These are phyloP conservation scores for Yamadazyma diddensiae DNA, from an alignment of 1,139 yeast genomes.

Conservation along the genomic window DNA sequence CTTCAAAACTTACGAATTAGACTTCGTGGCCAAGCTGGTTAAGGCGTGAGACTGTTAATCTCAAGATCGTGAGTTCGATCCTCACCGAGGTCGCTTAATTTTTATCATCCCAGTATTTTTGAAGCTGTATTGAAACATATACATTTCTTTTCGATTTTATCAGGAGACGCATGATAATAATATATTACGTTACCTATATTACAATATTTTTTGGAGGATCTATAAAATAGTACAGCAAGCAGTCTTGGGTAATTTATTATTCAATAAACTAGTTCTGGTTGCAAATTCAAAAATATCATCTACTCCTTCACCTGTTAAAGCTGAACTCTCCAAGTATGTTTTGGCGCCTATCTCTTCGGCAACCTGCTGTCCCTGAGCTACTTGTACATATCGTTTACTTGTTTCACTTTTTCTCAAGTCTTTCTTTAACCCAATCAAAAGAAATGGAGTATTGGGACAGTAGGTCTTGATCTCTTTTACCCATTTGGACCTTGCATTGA, in stretches of 20 bases:
- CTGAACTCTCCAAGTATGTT: conserved; percentile 68
- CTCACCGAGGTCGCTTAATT: conserved; percentile 31
- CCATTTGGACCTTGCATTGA: conserved; percentile 71
- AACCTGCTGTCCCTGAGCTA: conserved; percentile 53
- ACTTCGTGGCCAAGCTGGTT: conserved; percentile 45
- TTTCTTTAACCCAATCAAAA: conserved; percentile 68
- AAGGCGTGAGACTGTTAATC: conserved; percentile 46
- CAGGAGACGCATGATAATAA: too few species aligned
- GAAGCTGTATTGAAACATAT: too few species aligned
- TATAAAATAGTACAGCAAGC: conserved; percentile 37
- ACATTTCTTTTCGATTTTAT: too few species aligned
- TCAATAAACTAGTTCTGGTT: conserved; percentile 60
- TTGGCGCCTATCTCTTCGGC: conserved; percentile 70
- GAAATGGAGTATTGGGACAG: conserved; percentile 64
- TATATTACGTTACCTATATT: neutral
- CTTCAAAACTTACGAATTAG: neutral
- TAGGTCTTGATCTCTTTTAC: conserved; percentile 64
- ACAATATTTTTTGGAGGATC: too few species aligned
- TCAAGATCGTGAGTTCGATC: conserved; percentile 43
- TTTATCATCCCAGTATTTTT: conserved; percentile 4
- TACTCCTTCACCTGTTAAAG: conserved; percentile 78
- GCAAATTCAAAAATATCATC: conserved; percentile 80
- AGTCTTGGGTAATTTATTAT: conserved; percentile 25
- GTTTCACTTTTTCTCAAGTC: conserved; percentile 48
- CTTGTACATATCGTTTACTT: conserved; percentile 46